phyloP scores from a whole-genome alignment of 2,329 filamentous ascomycete genomes.

The Talaromyces marneffei region DNA sequence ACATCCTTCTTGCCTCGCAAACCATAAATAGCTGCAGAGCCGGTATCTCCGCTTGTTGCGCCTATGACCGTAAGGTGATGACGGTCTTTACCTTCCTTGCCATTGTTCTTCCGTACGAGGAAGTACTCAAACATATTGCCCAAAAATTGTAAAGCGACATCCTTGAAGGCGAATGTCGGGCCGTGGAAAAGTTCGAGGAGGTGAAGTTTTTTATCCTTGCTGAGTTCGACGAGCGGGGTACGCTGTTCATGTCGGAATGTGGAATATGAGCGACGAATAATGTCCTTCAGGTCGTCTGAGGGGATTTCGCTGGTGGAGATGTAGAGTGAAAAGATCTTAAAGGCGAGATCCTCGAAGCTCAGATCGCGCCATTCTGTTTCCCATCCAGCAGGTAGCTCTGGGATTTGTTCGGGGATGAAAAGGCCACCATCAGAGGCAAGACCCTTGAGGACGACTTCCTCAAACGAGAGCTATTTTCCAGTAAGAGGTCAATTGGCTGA shows the following conservation, averaged over 20 bases:
- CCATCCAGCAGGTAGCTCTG: slow-evolving; percentile 28
- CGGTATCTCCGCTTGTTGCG: slow-evolving; percentile 79
- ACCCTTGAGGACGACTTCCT: slow-evolving; percentile 84
- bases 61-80: slow-evolving; percentile 83
- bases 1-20: slow-evolving; percentile 94
- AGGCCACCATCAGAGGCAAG: slow-evolving; percentile 81
- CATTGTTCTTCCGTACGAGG: slow-evolving; percentile 40
- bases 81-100: slow-evolving; percentile 49
- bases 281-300: slow-evolving; percentile 67
- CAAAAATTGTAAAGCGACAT: slow-evolving; percentile 70
- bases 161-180: slow-evolving; percentile 92
- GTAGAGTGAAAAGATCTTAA: slow-evolving; percentile 79
- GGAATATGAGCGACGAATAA: slow-evolving; percentile 79
- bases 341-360: slow-evolving; percentile 74
- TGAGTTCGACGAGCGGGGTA: slow-evolving; percentile 72
- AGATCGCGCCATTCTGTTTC: slow-evolving; percentile 61
- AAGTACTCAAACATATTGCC: slow-evolving; percentile 72
- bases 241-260: slow-evolving; percentile 78
- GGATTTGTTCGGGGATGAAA: slow-evolving; percentile 81
- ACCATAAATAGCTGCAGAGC: slow-evolving; percentile 93
- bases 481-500: neutral
- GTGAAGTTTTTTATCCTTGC: slow-evolving; percentile 66
- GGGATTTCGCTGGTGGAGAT: slow-evolving; percentile 82
- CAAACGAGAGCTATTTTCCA: slow-evolving; percentile 61
- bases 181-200: slow-evolving; percentile 94